A percentile compares a stretch with the other conserved stretches of the same genome.
Evolutionary conservation across 441 rosid genomes (phyloP).

Genomic region (Gossypium davidsonii): DNA sequence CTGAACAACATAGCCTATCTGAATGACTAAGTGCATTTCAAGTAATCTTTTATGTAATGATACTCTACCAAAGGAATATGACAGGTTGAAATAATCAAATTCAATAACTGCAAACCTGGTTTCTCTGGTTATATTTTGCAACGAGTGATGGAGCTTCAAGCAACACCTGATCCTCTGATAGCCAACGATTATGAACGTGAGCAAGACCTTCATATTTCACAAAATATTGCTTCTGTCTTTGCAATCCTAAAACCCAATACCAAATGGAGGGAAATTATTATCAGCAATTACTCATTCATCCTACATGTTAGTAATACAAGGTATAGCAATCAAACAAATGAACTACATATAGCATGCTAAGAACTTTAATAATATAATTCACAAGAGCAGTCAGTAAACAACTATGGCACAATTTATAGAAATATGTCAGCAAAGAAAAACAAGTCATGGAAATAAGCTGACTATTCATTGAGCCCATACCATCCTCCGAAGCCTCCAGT

Average conservation of each 20-base stretch:
- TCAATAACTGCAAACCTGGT: constrained; percentile 29
- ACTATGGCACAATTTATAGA: background rate
- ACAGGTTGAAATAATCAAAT: background rate
- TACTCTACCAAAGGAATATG: background rate
- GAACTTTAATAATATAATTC: background rate
- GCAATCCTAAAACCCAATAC: constrained; percentile 17
- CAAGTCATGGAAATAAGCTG: background rate
- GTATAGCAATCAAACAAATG: background rate
- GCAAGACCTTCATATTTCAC: constrained; percentile 37
- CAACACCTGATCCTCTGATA: constrained; percentile 22
- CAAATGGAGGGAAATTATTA: background rate
- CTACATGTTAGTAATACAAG: background rate
- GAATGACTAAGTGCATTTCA: constrained; percentile 3
- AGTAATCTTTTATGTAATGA: background rate
- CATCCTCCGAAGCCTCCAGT: constrained; percentile 14
- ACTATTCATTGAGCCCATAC: constrained; percentile 17
- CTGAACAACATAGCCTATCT: constrained; percentile 25
- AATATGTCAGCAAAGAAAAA: background rate
- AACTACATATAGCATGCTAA: background rate
- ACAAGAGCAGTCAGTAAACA: background rate
- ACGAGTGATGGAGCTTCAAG: constrained; percentile 41
- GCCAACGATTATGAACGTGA: constrained; percentile 33
- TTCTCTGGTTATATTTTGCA: constrained; percentile 36
- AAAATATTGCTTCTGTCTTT: constrained; percentile 26
- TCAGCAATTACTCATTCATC: background rate